phyloP scores from a whole-genome alignment of 257 asterid genomes.

The Solanum pennellii region DNA sequence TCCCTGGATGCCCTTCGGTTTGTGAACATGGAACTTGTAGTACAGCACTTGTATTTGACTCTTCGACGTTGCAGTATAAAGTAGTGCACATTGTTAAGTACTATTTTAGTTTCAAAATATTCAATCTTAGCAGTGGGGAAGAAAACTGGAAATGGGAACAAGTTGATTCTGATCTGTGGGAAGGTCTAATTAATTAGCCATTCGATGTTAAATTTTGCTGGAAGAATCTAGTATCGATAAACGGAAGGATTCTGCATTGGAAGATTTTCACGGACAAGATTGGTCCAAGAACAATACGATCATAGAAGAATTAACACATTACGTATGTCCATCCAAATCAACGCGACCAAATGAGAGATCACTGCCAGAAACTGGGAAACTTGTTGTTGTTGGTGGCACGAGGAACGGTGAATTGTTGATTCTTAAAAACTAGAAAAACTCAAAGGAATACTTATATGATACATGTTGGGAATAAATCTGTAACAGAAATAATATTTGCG shows the following conservation, averaged over 20 bases:
- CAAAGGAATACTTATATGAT: neutral
- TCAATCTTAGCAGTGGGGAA: neutral
- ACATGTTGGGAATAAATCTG: neutral
- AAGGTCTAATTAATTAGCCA: neutral
- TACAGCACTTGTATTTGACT: slow-evolving; percentile 4
- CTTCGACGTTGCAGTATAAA: neutral
- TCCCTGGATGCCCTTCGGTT: neutral
- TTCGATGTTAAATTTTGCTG: neutral
- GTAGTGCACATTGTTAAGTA: slow-evolving; percentile 2
- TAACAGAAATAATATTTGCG: too few species aligned
- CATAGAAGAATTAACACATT: neutral
- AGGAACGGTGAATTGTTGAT: neutral
- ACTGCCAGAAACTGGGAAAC: neutral
- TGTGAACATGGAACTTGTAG: slow-evolving; percentile 1
- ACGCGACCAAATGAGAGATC: neutral
- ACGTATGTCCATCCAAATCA: neutral
- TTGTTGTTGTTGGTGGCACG: neutral
- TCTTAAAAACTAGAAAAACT: neutral
- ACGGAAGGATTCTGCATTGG: neutral
- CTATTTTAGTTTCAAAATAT: slow-evolving; percentile 2
- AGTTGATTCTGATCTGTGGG: neutral
- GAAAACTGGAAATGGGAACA: neutral
- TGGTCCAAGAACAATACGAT: slow-evolving; percentile 12
- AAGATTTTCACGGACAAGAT: neutral
- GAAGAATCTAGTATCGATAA: neutral